phyloP scores from a whole-genome alignment of 129 eudicot genomes.

The Flaveria trinervia region DNA sequence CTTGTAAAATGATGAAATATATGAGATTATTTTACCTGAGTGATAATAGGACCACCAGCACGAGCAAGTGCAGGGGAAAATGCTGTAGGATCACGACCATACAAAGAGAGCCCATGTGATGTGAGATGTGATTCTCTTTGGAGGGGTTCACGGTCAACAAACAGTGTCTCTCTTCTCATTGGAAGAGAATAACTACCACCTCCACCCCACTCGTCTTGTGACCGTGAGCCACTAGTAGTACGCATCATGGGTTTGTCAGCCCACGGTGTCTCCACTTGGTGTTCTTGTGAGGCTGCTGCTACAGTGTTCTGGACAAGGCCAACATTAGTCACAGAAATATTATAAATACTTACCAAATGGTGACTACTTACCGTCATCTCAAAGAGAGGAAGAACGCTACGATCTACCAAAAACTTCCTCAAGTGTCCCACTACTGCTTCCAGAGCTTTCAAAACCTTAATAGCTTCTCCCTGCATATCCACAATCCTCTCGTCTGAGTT shows the following conservation, averaged over 20 bases:
- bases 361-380: constrained; percentile 65
- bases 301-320: constrained; percentile 48
- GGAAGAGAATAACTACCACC: constrained; percentile 51
- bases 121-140: constrained; percentile 51
- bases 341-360: background rate
- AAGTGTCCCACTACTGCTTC: constrained; percentile 74
- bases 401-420: constrained; percentile 85
- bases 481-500: constrained; percentile 72
- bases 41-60: constrained; percentile 52
- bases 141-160: constrained; percentile 57
- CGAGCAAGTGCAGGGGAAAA: constrained; percentile 47
- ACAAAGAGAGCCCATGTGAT: constrained; percentile 47
- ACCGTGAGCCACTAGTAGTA: constrained; percentile 7
- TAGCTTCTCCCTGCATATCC: constrained; percentile 80
- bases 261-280: constrained; percentile 51
- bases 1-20: too few species aligned
- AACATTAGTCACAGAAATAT: background rate
- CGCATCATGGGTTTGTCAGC: constrained; percentile 44
- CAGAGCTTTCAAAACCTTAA: constrained; percentile 68
- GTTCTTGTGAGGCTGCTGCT: constrained; percentile 46
- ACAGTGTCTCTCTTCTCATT: constrained; percentile 54
- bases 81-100: constrained; percentile 54
- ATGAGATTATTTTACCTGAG: constrained; percentile 49
- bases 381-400: constrained; percentile 70
- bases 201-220: constrained; percentile 25